phyloP scores from a whole-genome alignment of 2,329 filamentous ascomycete species.

The Venturia nashicola region DNA sequence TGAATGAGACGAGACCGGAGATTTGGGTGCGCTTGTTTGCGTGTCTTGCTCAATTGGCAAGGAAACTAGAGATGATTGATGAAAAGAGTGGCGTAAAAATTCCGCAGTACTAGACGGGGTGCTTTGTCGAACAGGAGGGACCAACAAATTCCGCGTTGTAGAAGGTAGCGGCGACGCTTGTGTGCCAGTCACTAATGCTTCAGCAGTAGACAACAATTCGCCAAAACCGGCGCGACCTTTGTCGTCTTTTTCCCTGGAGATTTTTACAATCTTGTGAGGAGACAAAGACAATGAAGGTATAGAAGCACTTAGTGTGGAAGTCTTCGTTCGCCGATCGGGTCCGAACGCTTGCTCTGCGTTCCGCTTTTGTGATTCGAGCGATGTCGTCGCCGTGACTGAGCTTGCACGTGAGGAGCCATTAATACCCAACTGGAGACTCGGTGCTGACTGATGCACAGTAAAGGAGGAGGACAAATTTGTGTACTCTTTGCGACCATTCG shows the following conservation, averaged over 20 bases:
- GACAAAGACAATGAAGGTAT: neutral
- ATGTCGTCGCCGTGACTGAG: neutral
- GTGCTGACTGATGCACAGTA: neutral
- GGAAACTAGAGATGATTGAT: neutral
- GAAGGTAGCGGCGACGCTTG: neutral
- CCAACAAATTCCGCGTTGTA: neutral
- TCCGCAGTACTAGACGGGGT: neutral
- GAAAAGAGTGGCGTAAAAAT: neutral
- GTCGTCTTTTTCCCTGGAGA: neutral
- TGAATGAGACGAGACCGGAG: neutral
- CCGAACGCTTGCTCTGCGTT: neutral
- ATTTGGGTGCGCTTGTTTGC: neutral
- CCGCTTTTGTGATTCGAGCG: neutral
- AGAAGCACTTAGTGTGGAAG: neutral
- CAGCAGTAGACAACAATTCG: neutral
- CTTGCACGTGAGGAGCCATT: neutral
- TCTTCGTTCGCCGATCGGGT: neutral
- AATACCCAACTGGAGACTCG: neutral
- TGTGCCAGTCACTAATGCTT: neutral
- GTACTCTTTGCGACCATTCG: neutral
- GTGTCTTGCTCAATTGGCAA: neutral
- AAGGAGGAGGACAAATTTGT: neutral
- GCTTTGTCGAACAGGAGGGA: neutral
- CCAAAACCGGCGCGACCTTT: neutral
- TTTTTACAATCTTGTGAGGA: neutral